Conservation (phyloP, 2,329 filamentous ascomycete genomes). For the Hypoxylon sp. region DNA sequence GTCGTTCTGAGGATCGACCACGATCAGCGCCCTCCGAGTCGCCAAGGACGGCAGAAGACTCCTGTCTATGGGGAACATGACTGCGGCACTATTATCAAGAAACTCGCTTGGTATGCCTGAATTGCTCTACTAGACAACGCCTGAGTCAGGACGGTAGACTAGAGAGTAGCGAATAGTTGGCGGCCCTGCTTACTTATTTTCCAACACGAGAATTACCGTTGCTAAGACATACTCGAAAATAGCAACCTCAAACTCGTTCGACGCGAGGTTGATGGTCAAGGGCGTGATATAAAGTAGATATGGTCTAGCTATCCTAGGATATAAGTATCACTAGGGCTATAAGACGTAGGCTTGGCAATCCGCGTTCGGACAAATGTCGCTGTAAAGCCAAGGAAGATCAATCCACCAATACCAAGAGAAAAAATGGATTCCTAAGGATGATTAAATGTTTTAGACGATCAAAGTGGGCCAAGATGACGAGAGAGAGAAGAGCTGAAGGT, state of each 20-base stretch:
- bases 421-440: slow-evolving; percentile 15
- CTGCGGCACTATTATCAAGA: slow-evolving; percentile 31
- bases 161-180: slow-evolving; percentile 6
- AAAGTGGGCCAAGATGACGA: slow-evolving; percentile 27
- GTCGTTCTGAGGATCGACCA: slow-evolving; percentile 92
- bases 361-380: slow-evolving; percentile 33
- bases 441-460: slow-evolving; percentile 30
- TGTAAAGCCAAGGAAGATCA: slow-evolving; percentile 37
- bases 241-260: slow-evolving; percentile 21
- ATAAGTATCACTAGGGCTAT: slow-evolving; percentile 36
- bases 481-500: slow-evolving; percentile 8
- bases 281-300: slow-evolving; percentile 38
- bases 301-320: slow-evolving; percentile 36
- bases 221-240: slow-evolving; percentile 40
- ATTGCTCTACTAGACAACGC: slow-evolving; percentile 25
- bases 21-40: slow-evolving; percentile 79
- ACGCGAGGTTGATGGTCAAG: slow-evolving; percentile 27
- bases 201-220: slow-evolving; percentile 10
- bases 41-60: slow-evolving; percentile 69
- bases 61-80: slow-evolving; percentile 71
- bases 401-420: slow-evolving; percentile 42
- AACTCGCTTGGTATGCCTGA: slow-evolving; percentile 21
- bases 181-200: slow-evolving; percentile 30
- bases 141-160: slow-evolving; percentile 20
- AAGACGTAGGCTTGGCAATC: slow-evolving; percentile 35